Base-by-base conservation (phyloP, 1,284 basidiomycete genomes). In the Cerioporus squamosus region DNA sequence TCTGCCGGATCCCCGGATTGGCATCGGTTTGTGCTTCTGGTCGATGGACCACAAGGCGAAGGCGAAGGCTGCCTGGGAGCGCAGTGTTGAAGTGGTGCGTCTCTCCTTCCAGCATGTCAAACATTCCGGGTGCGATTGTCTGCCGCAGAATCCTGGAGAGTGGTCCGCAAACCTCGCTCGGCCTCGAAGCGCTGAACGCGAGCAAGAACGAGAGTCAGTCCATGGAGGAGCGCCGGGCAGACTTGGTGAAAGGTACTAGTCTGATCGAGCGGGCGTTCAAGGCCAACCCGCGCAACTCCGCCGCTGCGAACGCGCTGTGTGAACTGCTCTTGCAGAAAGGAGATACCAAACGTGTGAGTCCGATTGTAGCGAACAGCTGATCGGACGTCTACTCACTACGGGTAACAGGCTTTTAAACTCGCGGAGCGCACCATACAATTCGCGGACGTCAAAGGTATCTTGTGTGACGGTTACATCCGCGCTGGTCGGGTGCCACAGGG, bases 391-490 rank as follows among this genome's bases (percentile, higher is more conserved):
- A 39, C 36, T 63, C 24, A 68, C 24, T 60, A 24, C 15, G 23
- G 5, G 15, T 36, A 56, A 17, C 52, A 94, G 86, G 93, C 94
- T 0, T 75, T 94, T 53, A 98, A 97, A 77, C 79, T 97, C 17
- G 94, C 94, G 4, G 96, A 98, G 70, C 85, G 94, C 50, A 92
- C 94, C 0, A 87, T 98, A 38, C 94, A 97, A 71, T 97, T 91
- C 69, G 90, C 94, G 0, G 95, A 97, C 66, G 94, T 93, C 0
- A 81, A 92, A 51, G 84, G 91, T 0, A 75, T 90, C 50, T 81
- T 91, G 46, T 89, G 83, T n/a, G 94, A 90, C 70, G 93, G 86
- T 24, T 91, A 89, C 74, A 77, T 94, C 54, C 80, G 91, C 64
- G 85, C 88, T 15, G 95, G 87, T 1, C 84, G 95, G 17, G 86